phyloP scores from a whole-genome alignment of 495 filamentous ascomycete genomes.

The Aspergillus sclerotioniger region DNA sequence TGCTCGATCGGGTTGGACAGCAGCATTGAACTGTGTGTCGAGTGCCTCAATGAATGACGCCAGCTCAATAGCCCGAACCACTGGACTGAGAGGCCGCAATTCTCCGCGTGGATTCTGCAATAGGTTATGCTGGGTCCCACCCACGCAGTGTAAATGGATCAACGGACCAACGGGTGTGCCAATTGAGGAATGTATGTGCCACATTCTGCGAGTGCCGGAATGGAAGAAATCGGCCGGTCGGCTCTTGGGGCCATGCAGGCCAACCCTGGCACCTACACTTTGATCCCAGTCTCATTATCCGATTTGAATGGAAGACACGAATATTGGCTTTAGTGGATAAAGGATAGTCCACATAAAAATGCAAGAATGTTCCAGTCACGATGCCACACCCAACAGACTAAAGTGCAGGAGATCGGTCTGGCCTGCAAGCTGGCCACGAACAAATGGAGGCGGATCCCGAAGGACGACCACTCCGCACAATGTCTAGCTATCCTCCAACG shows the following conservation, averaged over 20 bases:
- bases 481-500: slow-evolving; percentile 5
- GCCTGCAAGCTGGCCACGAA: slow-evolving; percentile 5
- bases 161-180: background rate
- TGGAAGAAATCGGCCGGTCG: slow-evolving; percentile 3
- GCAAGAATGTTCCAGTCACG: background rate
- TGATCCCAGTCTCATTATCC: background rate
- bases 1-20: background rate
- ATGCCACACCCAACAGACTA: background rate
- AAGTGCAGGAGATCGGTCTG: slow-evolving; percentile 1
- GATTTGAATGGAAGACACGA: background rate
- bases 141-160: slow-evolving; percentile 5
- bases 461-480: background rate
- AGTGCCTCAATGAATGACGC: slow-evolving; percentile 20
- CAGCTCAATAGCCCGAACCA: slow-evolving; percentile 18
- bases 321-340: slow-evolving; percentile 8
- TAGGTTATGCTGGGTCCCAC: slow-evolving; percentile 11
- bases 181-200: background rate
- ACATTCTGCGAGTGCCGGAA: background rate
- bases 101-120: slow-evolving; percentile 20
- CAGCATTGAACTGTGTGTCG: background rate
- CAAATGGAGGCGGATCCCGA: background rate
- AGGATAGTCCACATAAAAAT: background rate
- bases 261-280: background rate
- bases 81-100: slow-evolving; percentile 22
- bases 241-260: slow-evolving; percentile 3